phyloP scores from a whole-genome alignment of 768 basidiomycete species.

The Lenzites betulinus region DNA sequence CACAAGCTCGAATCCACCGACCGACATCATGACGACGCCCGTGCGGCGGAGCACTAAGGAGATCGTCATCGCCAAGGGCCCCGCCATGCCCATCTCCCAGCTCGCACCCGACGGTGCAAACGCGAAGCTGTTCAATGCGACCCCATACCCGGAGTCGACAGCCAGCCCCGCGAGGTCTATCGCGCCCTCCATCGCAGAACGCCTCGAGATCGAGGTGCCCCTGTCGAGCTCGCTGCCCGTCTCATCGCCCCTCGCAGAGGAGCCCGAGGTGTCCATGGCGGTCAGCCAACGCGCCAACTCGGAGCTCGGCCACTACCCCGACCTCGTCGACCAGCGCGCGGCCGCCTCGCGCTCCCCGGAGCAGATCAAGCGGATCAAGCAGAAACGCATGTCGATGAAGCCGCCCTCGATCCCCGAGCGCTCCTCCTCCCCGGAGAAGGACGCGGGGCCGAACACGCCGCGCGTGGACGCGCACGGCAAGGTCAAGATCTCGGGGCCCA shows the following conservation, averaged over 20 bases:
- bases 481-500: constrained; percentile 87
- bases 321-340: constrained; percentile 49
- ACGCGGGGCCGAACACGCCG: constrained; percentile 48
- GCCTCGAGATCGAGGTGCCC: constrained; percentile 54
- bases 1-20: constrained; percentile 48
- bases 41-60: constrained; percentile 56
- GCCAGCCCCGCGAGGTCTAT: constrained; percentile 39
- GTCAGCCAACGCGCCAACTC: constrained; percentile 68
- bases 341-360: constrained; percentile 52
- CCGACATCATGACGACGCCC: constrained; percentile 36
- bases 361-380: constrained; percentile 53
- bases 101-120: constrained; percentile 56
- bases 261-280: constrained; percentile 33
- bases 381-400: constrained; percentile 59
- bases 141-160: constrained; percentile 15
- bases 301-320: constrained; percentile 80
- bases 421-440: constrained; percentile 49
- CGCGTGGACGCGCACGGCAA: constrained; percentile 57
- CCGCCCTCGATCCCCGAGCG: constrained; percentile 49
- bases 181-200: constrained; percentile 47
- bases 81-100: constrained; percentile 57
- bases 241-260: constrained; percentile 45
- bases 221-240: constrained; percentile 63
- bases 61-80: constrained; percentile 52
- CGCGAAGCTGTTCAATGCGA: constrained; percentile 52